Percentiles rank a stretch among this genome's conserved stretches.
Evolutionary conservation across 345 rosid genomes (phyloP).

Genomic region (Kandelia obovata): DNA sequence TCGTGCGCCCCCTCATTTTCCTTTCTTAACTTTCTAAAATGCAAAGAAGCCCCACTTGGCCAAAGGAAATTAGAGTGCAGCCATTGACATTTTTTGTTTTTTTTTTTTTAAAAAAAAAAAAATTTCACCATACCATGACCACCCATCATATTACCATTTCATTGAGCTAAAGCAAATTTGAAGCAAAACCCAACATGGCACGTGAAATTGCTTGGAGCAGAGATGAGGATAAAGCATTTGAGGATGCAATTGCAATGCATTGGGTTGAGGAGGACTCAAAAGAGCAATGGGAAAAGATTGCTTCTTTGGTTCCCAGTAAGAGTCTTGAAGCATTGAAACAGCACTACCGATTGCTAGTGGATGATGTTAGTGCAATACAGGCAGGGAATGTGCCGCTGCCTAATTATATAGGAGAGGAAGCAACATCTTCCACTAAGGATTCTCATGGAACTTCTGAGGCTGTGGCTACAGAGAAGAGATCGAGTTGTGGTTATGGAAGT

Average conservation of each 20-base stretch:
- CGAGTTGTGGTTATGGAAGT: slow-evolving; percentile 36
- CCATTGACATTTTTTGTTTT: background rate
- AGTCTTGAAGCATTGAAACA: slow-evolving; percentile 50
- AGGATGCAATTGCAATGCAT: slow-evolving; percentile 71
- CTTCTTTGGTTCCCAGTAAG: slow-evolving; percentile 63
- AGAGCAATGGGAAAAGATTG: slow-evolving; percentile 68
- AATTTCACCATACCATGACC: slow-evolving; percentile 3
- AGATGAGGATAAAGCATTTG: slow-evolving; percentile 82
- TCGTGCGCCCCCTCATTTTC: slow-evolving; percentile 32
- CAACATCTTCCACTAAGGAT: slow-evolving; percentile 43
- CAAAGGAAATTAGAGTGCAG: slow-evolving; percentile 14
- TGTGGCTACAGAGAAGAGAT: slow-evolving; percentile 35
- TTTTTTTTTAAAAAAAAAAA: background rate
- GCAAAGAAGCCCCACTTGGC: slow-evolving; percentile 15
- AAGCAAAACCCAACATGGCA: slow-evolving; percentile 35
- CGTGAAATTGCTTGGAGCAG: slow-evolving; percentile 57
- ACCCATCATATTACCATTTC: background rate
- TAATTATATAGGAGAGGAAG: slow-evolving; percentile 45
- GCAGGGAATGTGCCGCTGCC: slow-evolving; percentile 66
- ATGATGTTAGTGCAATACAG: slow-evolving; percentile 72
- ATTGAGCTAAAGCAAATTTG: background rate
- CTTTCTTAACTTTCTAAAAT: background rate
- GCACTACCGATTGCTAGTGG: slow-evolving; percentile 54
- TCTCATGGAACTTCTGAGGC: slow-evolving; percentile 34
- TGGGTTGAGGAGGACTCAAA: slow-evolving; percentile 43